A percentile compares a stretch with the other conserved stretches of the same genome.
Conservation (phyloP, 2,329 filamentous ascomycete genomes). For the Blastomyces percursus region DNA sequence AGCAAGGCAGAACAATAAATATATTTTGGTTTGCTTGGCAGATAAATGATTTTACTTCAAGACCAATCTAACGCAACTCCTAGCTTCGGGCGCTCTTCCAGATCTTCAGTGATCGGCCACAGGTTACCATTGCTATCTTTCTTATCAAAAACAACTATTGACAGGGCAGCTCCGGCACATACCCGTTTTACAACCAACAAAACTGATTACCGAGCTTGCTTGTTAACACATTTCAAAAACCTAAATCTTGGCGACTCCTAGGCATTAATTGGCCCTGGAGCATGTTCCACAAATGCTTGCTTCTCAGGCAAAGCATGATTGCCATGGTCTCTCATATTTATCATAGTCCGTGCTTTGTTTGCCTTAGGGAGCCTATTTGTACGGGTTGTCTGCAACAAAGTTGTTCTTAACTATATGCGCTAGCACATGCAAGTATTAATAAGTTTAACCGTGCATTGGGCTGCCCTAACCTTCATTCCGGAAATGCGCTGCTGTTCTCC, state of each 20-base stretch:
- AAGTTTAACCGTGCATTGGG: constrained; percentile 10
- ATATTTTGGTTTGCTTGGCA: neutral
- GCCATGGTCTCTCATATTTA: constrained; percentile 11
- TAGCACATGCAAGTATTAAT: constrained; percentile 14
- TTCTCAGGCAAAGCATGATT: constrained; percentile 17
- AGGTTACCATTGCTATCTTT: neutral
- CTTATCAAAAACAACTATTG: neutral
- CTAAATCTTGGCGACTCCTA: constrained; percentile 19
- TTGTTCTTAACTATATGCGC: constrained; percentile 17
- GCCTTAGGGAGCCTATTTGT: constrained; percentile 10
- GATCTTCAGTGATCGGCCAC: constrained; percentile 5
- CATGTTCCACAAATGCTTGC: constrained; percentile 24
- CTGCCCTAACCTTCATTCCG: constrained; percentile 7
- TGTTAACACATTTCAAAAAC: constrained; percentile 17
- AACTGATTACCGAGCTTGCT: constrained; percentile 10
- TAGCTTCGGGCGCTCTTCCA: constrained; percentile 2
- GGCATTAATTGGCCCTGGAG: constrained; percentile 22
- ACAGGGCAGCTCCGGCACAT: constrained; percentile 11
- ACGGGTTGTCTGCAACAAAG: constrained; percentile 20
- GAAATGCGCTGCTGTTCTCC: constrained; percentile 12
- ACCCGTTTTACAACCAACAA: constrained; percentile 13
- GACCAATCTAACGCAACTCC: neutral
- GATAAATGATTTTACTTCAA: neutral
- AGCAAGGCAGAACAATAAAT: neutral
- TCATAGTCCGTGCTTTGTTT: constrained; percentile 15